Evolutionary conservation across 768 basidiomycete genomes (phyloP).

Genomic region (Mycena filopes): DNA sequence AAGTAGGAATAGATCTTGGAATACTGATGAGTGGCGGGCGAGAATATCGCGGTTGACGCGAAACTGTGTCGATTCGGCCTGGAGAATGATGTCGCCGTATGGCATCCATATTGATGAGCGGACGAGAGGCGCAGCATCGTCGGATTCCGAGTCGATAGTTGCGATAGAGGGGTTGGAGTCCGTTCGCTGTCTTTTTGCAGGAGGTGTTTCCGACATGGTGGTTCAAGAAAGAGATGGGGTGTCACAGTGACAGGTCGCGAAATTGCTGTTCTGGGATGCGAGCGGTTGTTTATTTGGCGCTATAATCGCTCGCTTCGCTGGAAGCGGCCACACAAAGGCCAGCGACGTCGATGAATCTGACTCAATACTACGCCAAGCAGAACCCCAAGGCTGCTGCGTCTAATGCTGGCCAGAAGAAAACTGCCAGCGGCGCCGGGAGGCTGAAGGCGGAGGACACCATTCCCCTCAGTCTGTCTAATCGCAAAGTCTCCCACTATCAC

Average conservation of each 20-base stretch:
- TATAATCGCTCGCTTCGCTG: neutral
- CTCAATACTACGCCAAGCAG: slow-evolving; percentile 18
- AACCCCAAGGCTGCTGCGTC: neutral
- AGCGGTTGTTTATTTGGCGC: slow-evolving; percentile 2
- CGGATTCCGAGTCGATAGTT: neutral
- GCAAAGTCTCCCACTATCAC: neutral
- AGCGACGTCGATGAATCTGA: slow-evolving; percentile 11
- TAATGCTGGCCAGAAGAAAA: neutral
- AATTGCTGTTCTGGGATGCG: neutral
- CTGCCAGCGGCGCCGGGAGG: neutral
- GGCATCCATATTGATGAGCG: slow-evolving; percentile 16
- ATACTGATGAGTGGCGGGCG: slow-evolving; percentile 48
- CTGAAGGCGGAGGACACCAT: neutral
- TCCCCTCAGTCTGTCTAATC: neutral
- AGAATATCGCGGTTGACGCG: slow-evolving; percentile 8
- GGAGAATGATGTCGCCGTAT: slow-evolving; percentile 10
- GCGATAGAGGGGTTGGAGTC: neutral
- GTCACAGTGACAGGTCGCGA: neutral
- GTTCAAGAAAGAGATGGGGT: neutral
- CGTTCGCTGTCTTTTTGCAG: slow-evolving; percentile 8
- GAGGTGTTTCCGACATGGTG: neutral
- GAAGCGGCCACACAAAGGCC: neutral
- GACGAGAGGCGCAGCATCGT: neutral
- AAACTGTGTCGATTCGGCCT: slow-evolving; percentile 16
- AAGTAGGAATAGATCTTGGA: slow-evolving; percentile 55